Conservation (phyloP, 352 stramenopile genomes). For the Thalassiosira livingstoniorum region DNA sequence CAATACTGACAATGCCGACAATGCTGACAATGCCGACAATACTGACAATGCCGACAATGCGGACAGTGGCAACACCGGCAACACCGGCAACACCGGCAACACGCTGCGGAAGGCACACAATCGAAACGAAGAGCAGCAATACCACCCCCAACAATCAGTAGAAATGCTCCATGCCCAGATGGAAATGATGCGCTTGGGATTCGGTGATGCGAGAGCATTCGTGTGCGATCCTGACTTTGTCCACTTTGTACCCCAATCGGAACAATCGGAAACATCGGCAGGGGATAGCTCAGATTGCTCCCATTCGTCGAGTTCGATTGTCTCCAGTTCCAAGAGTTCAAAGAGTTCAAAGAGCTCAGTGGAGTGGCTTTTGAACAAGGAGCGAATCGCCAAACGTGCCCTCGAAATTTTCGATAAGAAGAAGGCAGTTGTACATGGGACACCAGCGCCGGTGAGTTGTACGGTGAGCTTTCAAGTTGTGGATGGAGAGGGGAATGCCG, state of each 20-base stretch:
- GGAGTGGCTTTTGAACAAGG: conserved; percentile 67
- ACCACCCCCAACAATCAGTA: conserved; percentile 69
- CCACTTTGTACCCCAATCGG: too few species aligned
- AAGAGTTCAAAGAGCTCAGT: conserved; percentile 34
- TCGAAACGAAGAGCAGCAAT: conserved; percentile 7
- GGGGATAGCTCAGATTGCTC: too few species aligned
- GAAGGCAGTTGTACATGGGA: conserved; percentile 64
- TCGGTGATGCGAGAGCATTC: conserved; percentile 90
- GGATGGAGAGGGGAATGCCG: conserved; percentile 93
- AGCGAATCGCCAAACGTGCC: conserved; percentile 67
- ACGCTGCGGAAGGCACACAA: too few species aligned
- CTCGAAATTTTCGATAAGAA: conserved; percentile 67
- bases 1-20: background rate
- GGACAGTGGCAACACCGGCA: background rate
- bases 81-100: background rate
- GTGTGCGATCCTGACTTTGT: conserved; percentile 82
- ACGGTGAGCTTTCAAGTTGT: conserved; percentile 97
- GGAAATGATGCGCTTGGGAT: conserved; percentile 93
- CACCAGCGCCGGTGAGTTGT: conserved; percentile 79
- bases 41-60: too few species aligned
- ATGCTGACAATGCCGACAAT: background rate
- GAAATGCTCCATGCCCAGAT: conserved; percentile 92
- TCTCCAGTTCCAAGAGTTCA: conserved; percentile 11
- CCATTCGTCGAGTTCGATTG: background rate
- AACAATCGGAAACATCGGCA: too few species aligned